Base-by-base conservation (phyloP, 805 yeast genomes). In the Ogataea corticis region DNA sequence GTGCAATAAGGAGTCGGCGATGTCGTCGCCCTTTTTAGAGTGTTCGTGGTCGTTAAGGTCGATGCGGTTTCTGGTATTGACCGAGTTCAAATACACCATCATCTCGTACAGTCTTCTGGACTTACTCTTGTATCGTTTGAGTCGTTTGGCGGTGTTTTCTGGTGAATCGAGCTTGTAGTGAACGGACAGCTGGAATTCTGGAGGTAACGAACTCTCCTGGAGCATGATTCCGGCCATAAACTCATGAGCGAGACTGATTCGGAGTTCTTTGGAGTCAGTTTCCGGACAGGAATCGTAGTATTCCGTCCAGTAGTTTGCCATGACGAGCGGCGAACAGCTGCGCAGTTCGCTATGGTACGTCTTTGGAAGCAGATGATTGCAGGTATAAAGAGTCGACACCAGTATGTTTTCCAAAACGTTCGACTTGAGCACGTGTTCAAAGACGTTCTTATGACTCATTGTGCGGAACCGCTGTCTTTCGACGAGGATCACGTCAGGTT, bases 1-100 rank as follows among this genome's bases (percentile, higher is more conserved):
- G 59, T 84, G 87, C 13, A 83, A 63, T n/a, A 83, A 64, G 0
- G 84, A 71, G 58, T 84, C 91, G 7, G 82, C 76, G 44, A 83
- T 64, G 58, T 84, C 91, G 58, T 84, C 91, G 34, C 77, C 76
- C 57, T 83, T 83, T 25, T 46, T 51, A 2, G 29, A 42, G 7
- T 56, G 52, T 42, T 56, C 58, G 7, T 42, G 30, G 17, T 49
- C 52, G 19, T 41, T 46, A 7, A 44, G 28, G 4, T 48, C 37
- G 12, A 41, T 49, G 28, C 31, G 38, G 25, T 47, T 38, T 4
- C n/a, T 13, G 1, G 14, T 15, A 32, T 58, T 58, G 4, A 44
- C 17, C 4, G 43, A 33, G 44, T 65, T 65, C 7, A 67, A 33
- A 19, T 49, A 43, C 7, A 33, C 34, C 44, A 62, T 58, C 41